Conservation (phyloP, 768 basidiomycete genomes). For the Agaricus bisporus region DNA sequence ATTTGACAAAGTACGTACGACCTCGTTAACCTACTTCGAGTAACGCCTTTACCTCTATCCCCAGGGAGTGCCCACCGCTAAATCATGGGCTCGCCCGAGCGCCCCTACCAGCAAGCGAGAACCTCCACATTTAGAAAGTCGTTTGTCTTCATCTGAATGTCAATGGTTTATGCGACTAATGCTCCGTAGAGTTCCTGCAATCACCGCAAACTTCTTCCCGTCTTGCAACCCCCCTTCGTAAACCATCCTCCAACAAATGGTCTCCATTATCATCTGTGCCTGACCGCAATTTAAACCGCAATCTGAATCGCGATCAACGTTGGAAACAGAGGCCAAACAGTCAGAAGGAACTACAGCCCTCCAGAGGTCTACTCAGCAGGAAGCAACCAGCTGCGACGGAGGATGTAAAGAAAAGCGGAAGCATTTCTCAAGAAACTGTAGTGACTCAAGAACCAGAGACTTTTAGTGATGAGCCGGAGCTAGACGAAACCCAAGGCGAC, state of each 20-base stretch:
- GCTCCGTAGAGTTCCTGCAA: neutral
- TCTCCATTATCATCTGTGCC: slow-evolving; percentile 4
- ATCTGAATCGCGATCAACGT: neutral
- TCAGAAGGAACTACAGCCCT: neutral
- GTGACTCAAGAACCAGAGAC: neutral
- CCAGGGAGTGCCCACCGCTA: slow-evolving; percentile 14
- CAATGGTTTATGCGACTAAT: neutral
- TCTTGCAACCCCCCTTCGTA: neutral
- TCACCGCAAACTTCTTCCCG: neutral
- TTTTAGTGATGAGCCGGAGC: neutral
- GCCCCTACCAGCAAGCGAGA: neutral
- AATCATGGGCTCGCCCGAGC: slow-evolving; percentile 15
- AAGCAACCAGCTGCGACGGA: neutral
- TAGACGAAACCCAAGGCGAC: neutral
- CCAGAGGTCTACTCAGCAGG: neutral
- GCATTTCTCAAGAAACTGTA: neutral
- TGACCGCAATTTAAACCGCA: neutral
- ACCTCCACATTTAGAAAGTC: neutral
- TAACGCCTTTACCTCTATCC: neutral
- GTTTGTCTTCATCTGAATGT: slow-evolving; percentile 2
- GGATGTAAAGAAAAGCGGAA: neutral
- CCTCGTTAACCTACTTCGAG: neutral
- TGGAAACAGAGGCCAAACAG: neutral
- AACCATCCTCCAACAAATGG: neutral
- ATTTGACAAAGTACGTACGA: neutral